Percentiles rank a stretch among this genome's conserved stretches.
Evolutionary conservation across 495 filamentous ascomycete genomes (phyloP).

Genomic region (Talaromyces thailandensis): DNA sequence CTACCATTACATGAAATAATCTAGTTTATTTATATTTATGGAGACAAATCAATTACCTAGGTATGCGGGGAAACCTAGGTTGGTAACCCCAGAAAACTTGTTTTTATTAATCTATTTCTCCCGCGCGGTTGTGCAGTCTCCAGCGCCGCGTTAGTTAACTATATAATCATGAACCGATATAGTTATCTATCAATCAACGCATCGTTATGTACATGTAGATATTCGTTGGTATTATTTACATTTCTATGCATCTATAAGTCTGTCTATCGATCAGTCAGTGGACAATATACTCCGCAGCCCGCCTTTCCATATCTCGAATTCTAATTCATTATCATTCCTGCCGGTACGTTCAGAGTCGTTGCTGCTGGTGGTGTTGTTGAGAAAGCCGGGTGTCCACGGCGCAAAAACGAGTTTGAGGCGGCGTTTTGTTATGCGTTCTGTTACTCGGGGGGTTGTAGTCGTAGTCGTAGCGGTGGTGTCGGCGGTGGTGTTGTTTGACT

Average conservation of each 20-base stretch:
- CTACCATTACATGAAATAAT: too few species aligned
- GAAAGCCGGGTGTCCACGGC: conserved; percentile 50
- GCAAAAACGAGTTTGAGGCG: conserved; percentile 79
- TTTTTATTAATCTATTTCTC: background rate
- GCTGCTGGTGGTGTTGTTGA: background rate
- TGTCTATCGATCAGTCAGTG: background rate
- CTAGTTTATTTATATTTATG: background rate
- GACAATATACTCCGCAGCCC: conserved; percentile 23
- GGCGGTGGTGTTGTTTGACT: background rate
- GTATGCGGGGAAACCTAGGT: background rate
- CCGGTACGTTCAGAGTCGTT: conserved; percentile 1
- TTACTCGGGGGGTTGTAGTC: background rate
- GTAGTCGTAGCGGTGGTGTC: background rate
- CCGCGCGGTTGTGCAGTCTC: background rate
- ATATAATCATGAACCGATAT: background rate
- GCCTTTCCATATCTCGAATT: conserved; percentile 45
- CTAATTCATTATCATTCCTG: conserved; percentile 19
- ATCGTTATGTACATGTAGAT: background rate
- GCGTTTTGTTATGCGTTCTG: conserved; percentile 30
- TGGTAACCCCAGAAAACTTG: background rate
- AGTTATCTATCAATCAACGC: background rate
- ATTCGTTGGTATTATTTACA: background rate
- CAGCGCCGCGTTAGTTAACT: too few species aligned
- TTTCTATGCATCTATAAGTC: background rate
- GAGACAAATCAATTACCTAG: background rate